Base-by-base conservation (phyloP, 2,329 filamentous ascomycete species). In the Purpureocillium lavendulum region DNA sequence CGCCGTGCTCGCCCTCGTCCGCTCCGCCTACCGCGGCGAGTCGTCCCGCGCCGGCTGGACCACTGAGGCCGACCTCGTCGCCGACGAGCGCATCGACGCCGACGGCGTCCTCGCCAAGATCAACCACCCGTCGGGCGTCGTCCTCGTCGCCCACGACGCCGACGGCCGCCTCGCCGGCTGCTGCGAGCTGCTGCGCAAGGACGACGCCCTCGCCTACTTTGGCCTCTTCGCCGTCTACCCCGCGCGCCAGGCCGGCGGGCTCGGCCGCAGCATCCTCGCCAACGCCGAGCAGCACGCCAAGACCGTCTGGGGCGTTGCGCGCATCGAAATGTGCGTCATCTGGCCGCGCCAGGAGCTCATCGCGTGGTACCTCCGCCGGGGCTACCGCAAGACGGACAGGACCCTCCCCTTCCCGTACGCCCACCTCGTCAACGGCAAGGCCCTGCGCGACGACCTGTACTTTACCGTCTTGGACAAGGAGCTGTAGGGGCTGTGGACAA, bases 191-290 rank as follows among this genome's bases (percentile, higher is more conserved):
- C 43, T 57, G 18, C 51, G 49, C 26, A 54, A 49, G 14, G 42
- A 45, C 18, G 44, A 45, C 21, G 51, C 44, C 28, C 43, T 56
- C 29, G 61, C 58, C 14, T 67, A 70, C 51, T 69, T 73, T 38
- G 67, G 67, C 37, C 58, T 72, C 29, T 69, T 73, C 15, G 69
- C 69, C 31, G 69, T 73, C 1, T 60, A 66, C 30, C 64, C 65
- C 2, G 40, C 40, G 4, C 45, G 54, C 21, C 69, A 72, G 51
- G 61, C 59, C 4, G 62, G 63, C 12, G 69, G 70, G 0, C 49
- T 73, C 33, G 70, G 70, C 0, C 49, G 58, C 38, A 51, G 49
- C 39, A 60, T 71, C 13, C 54, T 73, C 13, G 53, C 48, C 2
- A 49, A 57, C 30, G 68, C 67, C 0, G 70, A 73, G 51, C 45